These are phyloP conservation scores for Dictyophora rubrovolvata DNA, from an alignment of 768 basidiomycete species.

Conservation along the genomic window DNA sequence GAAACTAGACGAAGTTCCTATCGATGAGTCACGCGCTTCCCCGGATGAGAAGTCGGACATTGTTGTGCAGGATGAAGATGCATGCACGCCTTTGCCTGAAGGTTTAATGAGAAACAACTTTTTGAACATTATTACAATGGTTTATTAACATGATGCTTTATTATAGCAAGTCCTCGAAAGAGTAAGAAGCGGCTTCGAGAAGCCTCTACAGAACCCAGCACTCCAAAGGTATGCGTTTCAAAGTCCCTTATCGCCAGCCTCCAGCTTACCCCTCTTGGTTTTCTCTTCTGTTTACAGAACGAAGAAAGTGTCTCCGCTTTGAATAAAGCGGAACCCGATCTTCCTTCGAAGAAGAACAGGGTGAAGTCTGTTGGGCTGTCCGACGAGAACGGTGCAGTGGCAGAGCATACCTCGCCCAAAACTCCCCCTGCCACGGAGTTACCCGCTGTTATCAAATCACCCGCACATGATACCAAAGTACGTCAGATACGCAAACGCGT, in stretches of 20 bases:
- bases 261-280: not conserved
- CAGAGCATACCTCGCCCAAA: conserved; percentile 20
- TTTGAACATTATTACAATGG: not conserved
- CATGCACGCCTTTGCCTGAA: conserved; percentile 6
- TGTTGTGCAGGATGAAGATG: not conserved
- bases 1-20: not conserved
- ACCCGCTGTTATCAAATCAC: conserved; percentile 38
- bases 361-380: conserved; percentile 13
- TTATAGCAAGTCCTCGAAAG: not conserved
- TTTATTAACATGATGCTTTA: not conserved
- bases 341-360: conserved; percentile 9
- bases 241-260: not conserved
- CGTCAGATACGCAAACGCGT: conserved; percentile 73
- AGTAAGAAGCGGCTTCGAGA: conserved; percentile 8
- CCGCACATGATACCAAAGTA: conserved; percentile 68
- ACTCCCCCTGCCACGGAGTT: conserved; percentile 17
- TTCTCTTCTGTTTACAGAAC: not conserved
- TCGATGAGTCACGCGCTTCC: not conserved
- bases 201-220: not conserved
- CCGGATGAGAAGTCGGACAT: not conserved
- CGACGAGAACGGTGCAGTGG: conserved; percentile 10
- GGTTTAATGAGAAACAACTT: not conserved
- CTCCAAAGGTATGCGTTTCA: not conserved
- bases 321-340: not conserved
- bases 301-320: not conserved